These are phyloP conservation scores for Ensete glaucum DNA, from an alignment of 176 grass and related monocot species.

Conservation along the genomic window DNA sequence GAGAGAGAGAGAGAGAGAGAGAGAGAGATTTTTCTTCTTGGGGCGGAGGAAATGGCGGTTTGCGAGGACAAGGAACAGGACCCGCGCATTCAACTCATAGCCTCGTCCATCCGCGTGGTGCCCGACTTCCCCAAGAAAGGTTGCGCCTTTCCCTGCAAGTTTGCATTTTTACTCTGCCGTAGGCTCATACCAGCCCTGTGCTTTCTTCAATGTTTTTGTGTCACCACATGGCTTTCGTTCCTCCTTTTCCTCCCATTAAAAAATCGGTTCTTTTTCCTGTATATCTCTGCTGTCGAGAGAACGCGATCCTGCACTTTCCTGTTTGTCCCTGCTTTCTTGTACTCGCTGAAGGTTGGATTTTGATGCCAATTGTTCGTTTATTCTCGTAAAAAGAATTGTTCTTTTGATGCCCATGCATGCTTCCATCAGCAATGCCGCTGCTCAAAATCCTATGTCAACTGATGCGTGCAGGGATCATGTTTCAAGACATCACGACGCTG, in stretches of 20 bases:
- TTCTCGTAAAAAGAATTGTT: not conserved
- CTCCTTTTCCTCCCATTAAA: not conserved
- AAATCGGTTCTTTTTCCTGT: not conserved
- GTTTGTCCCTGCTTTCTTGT: not conserved
- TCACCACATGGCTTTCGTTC: not conserved
- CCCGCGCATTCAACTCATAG: slow-evolving; percentile 68
- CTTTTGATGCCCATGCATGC: not conserved
- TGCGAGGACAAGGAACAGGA: slow-evolving; percentile 25
- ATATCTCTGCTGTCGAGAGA: not conserved
- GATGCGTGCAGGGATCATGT: slow-evolving; percentile 47
- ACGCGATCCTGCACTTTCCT: not conserved
- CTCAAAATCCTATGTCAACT: not conserved
- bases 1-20: not conserved
- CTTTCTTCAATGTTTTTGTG: not conserved
- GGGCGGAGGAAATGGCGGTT: not conserved
- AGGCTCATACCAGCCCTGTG: not conserved
- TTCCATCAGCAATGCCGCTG: not conserved
- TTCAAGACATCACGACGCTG: slow-evolving; percentile 60
- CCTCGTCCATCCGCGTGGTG: slow-evolving; percentile 75
- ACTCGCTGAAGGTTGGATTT: not conserved
- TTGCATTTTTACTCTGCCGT: not conserved
- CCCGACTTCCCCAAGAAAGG: slow-evolving; percentile 34
- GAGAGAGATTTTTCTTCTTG: not conserved
- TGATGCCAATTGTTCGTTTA: not conserved
- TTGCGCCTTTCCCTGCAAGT: not conserved